Evolutionary conservation across 345 rosid genomes (phyloP), one percentile per base, ranked within the genome.

Genomic region (Gossypioides kirkii): DNA sequence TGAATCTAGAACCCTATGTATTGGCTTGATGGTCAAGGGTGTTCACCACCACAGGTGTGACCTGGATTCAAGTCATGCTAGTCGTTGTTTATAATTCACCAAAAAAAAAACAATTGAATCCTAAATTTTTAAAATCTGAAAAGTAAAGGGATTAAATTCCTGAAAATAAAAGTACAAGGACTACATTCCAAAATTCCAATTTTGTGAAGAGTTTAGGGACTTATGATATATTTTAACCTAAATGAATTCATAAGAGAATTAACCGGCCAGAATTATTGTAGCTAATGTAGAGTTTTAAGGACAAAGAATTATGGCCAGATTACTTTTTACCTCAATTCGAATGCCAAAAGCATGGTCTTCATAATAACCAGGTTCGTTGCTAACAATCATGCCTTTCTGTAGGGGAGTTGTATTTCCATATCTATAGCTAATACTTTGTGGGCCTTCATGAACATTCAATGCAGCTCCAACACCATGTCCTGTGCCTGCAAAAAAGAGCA

Each of bases 391-490:
- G 74, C 98, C 98, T 81, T 70, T 83, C 73, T 84, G 88, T 76
- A 92, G 76, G 73, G 98, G 85, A 59, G 92, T 89, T 75, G 76
- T 81, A 82, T 94, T 94, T 75, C 98, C 98, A 73, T 74, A 90
- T 61, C 98, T 86, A 76, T 77, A 94, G 83, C 98, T 94, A 54
- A 94, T 94, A 80, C 97, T 85, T 82, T 94, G 98, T 79, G 98
- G 98, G 26, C 98, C 98, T 82, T 94, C 98, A 78, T 94, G 98
- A 60, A 92, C 97, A 81, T 92, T 94, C 70, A 94, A 79, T 49
- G 97, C 97, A 47, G 98, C 98, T 46, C 98, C 98, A 56, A 90
- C 98, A 0, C 98, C 98, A 74, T 94, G 98, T 20, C 98, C 98
- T 8, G 98, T 92, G 77, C 98, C 98, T 94, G 59, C 77, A 76